Conservation (phyloP, 257 asterid genomes). For the Coffea eugenioides region DNA sequence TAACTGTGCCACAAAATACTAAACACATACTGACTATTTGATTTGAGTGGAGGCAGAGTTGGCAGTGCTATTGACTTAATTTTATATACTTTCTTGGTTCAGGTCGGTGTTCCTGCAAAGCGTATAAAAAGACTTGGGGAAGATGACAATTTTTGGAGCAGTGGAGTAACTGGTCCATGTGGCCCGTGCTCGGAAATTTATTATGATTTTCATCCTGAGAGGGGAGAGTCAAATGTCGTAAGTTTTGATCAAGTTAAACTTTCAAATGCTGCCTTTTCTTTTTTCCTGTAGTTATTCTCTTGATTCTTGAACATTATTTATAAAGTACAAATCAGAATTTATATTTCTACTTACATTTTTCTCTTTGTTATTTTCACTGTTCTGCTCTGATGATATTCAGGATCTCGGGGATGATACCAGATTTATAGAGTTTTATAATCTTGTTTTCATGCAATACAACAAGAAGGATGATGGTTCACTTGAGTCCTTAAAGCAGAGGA, state of each 20-base stretch:
- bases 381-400: conserved; percentile 35
- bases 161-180: conserved; percentile 95
- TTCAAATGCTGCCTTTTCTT: neutral
- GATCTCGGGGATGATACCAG: conserved; percentile 95
- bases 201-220: conserved; percentile 89
- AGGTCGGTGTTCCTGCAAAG: conserved; percentile 77
- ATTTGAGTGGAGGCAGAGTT: neutral
- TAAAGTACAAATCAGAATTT: neutral
- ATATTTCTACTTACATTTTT: neutral
- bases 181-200: conserved; percentile 97
- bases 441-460: conserved; percentile 93
- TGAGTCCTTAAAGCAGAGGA: conserved; percentile 93
- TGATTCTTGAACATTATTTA: neutral
- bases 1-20: neutral
- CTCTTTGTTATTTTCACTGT: conserved; percentile 2
- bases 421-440: conserved; percentile 96
- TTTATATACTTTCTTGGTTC: conserved; percentile 27
- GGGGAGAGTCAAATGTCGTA: conserved; percentile 69
- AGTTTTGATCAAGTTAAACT: conserved; percentile 28
- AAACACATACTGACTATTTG: neutral
- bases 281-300: conserved; percentile 14
- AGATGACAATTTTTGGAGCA: conserved; percentile 96
- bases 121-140: conserved; percentile 82
- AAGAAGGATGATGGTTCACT: conserved; percentile 90
- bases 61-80: neutral